phyloP scores from a whole-genome alignment of 2,329 filamentous ascomycete species.

The Orbilia javanica region DNA sequence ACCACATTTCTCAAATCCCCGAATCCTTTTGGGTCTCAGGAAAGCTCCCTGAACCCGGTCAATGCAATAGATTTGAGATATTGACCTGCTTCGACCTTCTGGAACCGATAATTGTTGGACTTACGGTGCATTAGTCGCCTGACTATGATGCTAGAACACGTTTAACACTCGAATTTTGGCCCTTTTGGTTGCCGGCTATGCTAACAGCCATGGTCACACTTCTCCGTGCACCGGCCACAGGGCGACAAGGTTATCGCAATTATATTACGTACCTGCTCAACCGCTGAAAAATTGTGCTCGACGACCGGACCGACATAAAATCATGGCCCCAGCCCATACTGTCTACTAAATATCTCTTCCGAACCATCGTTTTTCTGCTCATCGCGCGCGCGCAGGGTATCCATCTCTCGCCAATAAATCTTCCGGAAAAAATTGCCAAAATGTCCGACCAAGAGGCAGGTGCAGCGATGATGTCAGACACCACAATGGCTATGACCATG shows the following conservation, averaged over 20 bases:
- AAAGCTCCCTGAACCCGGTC: constrained; percentile 6
- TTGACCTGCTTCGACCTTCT: background rate
- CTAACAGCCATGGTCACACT: background rate
- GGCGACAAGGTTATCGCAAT: constrained; percentile 19
- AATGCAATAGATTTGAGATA: constrained; percentile 21
- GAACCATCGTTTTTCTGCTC: constrained; percentile 4
- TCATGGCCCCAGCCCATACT: background rate
- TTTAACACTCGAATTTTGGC: background rate
- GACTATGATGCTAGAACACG: background rate
- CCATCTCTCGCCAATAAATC: background rate
- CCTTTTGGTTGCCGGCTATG: background rate
- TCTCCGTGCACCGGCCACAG: constrained; percentile 1
- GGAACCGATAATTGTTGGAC: constrained; percentile 7
- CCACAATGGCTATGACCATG: no score
- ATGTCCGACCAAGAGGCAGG: constrained; percentile 37
- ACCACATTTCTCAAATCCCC: constrained; percentile 20
- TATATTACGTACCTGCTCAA: constrained; percentile 16
- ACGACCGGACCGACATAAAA: constrained; percentile 15
- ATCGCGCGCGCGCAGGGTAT: background rate
- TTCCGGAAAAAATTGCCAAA: background rate
- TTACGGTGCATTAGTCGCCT: constrained; percentile 12
- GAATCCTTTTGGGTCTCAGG: constrained; percentile 5
- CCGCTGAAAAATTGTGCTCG: constrained; percentile 17
- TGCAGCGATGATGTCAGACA: constrained; percentile 20
- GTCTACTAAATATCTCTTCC: background rate